Evolutionary conservation across 257 asterid species (phyloP), one percentile per base, ranked within the genome.

Genomic region (Nicotiana paniculata): DNA sequence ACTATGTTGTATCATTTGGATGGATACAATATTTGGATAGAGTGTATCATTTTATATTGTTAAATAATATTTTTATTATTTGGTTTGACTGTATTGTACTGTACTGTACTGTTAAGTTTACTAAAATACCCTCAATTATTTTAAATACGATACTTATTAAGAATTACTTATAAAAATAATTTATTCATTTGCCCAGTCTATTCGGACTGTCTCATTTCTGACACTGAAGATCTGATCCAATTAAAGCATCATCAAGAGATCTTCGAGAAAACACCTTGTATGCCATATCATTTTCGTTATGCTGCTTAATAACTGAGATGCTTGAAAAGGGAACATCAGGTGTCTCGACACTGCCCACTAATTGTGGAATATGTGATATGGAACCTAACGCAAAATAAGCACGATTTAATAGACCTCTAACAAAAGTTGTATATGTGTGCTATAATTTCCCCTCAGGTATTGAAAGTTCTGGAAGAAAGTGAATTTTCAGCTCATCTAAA

Each of bases 261-360:
- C 87, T 63, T 55, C 98, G 98, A 6, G 99, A 94, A 91, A 96
- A 96, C 53, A 96, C 80, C 91, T 96, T 96, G 91, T 91, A 96
- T 37, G 96, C 88, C 87, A 82, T 84, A 83, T 96, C 98, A 48
- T 88, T 89, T 88, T 91, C 93, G 35, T 51, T 80, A 72, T 93
- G 94, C 81, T 87, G 77, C 91, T 91, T 90, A 70, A 93, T 93
- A 82, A 93, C 66, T 46, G 95, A 88, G 82, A 96, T 96, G 91
- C 98, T 84, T 16, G 99, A 90, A 90, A 96, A 96, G 24, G 97
- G 97, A 80, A 94, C 85, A 84, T 84, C 93, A 77, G 86, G 84
- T 32, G 93, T 84, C 87, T 94, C 99, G 17, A 84, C 84, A 81
- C 98, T 96, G 87, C 99, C 99, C 67, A 96, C 88, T 88, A 93